Evolutionary conservation across 768 basidiomycete genomes (phyloP), one percentile per base, ranked within the genome.

Genomic region (Russula olivacea): DNA sequence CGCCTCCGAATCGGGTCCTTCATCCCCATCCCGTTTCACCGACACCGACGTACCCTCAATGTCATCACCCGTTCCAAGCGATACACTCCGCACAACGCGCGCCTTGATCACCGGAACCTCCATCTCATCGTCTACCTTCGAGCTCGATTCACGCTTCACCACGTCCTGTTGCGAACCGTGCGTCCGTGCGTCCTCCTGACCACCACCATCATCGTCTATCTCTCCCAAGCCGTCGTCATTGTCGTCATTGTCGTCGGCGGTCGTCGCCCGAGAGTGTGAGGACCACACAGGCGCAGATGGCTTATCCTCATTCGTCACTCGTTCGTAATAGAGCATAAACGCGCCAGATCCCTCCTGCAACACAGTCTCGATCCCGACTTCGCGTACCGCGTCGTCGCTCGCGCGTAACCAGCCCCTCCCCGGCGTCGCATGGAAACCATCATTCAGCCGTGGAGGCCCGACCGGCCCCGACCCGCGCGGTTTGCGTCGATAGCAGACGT

Each of bases 291-390:
- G 28, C 17, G 28, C 15, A 5, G 51, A 8, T 10, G 8, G 14
- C 15, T n/a, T 45, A 4, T 60, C 57, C 12, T 51, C 57, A 30
- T 52, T 40, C 23, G 41, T 43, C 23, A 87, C 77, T 50, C 85
- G 82, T 78, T 99, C 96, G 69, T 98, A 99, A 71, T 92, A 98
- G 43, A 98, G 80, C 90, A 99, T 91, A 74, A 98, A 96, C 19
- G 79, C 81, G 65, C 84, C 90, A n/a, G 81, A 78, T 57, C 87
- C 88, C 79, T 89, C 89, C 71, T 79, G 76, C 58, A 91, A 74
- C 70, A 92, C 91, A 58, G 78, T 77, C 75, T 88, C 85, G 58
- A 93, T 80, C 30, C 87, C 88, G 41, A 85, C 85, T 68, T 92
- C 88, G 34, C 80, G 76, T 58, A 94, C 91, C 4, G 81, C 76